Percentiles rank a stretch among this genome's conserved stretches.
Evolutionary conservation across 106 monocot species (phyloP).

Genomic region (Dioscorea alata): DNA sequence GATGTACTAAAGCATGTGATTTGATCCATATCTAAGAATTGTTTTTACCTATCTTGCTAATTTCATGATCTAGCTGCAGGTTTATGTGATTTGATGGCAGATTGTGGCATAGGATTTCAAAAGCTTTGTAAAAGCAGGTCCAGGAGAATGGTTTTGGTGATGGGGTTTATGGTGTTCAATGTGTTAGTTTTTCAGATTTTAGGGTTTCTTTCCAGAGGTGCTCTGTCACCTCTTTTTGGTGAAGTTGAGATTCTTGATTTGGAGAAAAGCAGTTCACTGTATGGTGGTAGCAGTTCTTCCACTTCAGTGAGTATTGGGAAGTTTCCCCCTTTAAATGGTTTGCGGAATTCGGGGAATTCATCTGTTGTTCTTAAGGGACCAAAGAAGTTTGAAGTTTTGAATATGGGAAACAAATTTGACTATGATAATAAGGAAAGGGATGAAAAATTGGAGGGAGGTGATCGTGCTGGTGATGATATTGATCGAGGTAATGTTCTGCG

Average conservation of each 20-base stretch:
- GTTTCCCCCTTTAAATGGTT: slow-evolving; percentile 25
- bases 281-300: background rate
- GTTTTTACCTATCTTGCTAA: no score
- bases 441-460: slow-evolving; percentile 22
- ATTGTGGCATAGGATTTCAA: no score
- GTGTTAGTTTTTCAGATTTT: slow-evolving; percentile 35
- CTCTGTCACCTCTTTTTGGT: background rate
- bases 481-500: slow-evolving; percentile 4
- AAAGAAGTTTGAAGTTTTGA: background rate
- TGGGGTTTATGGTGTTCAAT: slow-evolving; percentile 25
- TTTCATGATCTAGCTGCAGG: no score
- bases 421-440: slow-evolving; percentile 11
- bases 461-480: slow-evolving; percentile 20
- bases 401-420: background rate
- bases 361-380: background rate
- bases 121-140: background rate
- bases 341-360: slow-evolving; percentile 5
- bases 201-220: slow-evolving; percentile 18
- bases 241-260: background rate
- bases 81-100: no score
- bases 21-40: no score
- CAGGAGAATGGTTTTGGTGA: slow-evolving; percentile 22
- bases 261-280: background rate
- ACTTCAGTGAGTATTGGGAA: slow-evolving; percentile 15
- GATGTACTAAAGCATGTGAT: no score